Base-by-base conservation (phyloP, 1,284 basidiomycete species). In the Ustilago esculenta region DNA sequence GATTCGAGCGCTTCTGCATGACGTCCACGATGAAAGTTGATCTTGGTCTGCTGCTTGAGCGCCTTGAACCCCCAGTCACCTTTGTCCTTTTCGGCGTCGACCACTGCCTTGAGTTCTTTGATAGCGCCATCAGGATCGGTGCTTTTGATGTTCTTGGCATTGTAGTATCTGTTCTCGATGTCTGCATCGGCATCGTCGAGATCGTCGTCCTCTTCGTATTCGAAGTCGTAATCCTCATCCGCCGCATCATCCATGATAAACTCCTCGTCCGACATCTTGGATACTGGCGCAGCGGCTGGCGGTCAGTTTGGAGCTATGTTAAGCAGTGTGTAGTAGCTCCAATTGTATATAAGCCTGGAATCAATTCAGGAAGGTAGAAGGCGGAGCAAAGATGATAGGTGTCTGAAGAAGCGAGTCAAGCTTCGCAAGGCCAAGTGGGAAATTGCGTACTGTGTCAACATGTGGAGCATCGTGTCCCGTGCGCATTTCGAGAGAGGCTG, bases 141-240 rank as follows among this genome's bases (percentile, higher is more conserved):
- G 64, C 93, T 92, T 81, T 97, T 97, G 83, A 93, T 90, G 35
- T 92, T 89, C 83, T 98, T 99, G 11, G 96, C 96, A 47, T 90
- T 91, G 84, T 98, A 98, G 84, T 99, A 99, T 87, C 94, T 89
- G 81, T 99, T 99, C 85, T 99, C 96, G 40, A 97, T 88, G 82
- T 97, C 94, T n/a, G 90, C 91, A 57, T 88, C 90, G 35, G 87
- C 91, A 10, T 89, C 92, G 27, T 72, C 69, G 25, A 72, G 67
- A 23, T 86, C 86, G n/a, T 83, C 83, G 82, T 94, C 94, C 82
- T 97, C 76, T 50, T 81, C 80, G 46, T 79, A 99, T 83, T 96
- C 93, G 82, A 98, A 98, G 76, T 89, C 92, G 84, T 97, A 97
- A 81, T 96, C 93, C 92, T 81, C 80, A 24, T 81, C 80, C 9